Evolutionary conservation across 2,329 filamentous ascomycete species (phyloP).

Genomic region (Fusarium pininemorale): DNA sequence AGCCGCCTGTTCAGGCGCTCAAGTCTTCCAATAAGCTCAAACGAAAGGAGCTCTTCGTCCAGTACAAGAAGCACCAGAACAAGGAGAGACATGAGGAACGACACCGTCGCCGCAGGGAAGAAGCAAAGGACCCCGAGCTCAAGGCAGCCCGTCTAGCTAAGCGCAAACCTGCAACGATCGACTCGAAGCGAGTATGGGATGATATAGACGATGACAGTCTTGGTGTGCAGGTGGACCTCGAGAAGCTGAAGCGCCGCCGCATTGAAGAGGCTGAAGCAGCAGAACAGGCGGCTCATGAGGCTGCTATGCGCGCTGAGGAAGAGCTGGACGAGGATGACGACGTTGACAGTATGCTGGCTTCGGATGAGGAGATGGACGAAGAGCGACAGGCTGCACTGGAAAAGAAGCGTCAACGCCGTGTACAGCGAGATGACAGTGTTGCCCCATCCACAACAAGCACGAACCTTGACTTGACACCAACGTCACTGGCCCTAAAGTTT

Average conservation of each 20-base stretch:
- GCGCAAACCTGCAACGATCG: slow-evolving; percentile 84
- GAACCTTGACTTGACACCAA: slow-evolving; percentile 70
- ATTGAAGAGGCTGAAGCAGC: slow-evolving; percentile 63
- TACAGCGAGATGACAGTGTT: slow-evolving; percentile 58
- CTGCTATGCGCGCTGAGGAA: slow-evolving; percentile 42
- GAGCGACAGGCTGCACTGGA: slow-evolving; percentile 54
- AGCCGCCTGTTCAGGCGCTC: slow-evolving; percentile 50
- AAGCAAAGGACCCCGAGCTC: slow-evolving; percentile 82
- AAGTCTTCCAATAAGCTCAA: slow-evolving; percentile 79
- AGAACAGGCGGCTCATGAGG: slow-evolving; percentile 58
- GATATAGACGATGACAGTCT: slow-evolving; percentile 72
- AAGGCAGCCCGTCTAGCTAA: slow-evolving; percentile 76
- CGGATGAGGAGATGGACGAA: slow-evolving; percentile 64
- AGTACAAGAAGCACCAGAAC: slow-evolving; percentile 80
- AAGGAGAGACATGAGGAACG: slow-evolving; percentile 79
- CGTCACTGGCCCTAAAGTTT: slow-evolving; percentile 68
- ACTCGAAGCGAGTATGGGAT: slow-evolving; percentile 91
- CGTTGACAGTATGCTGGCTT: slow-evolving; percentile 83
- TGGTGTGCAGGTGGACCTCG: slow-evolving; percentile 65
- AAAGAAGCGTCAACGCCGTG: slow-evolving; percentile 56
- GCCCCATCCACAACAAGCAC: slow-evolving; percentile 70
- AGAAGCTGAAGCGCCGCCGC: slow-evolving; percentile 66
- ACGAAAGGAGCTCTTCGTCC: slow-evolving; percentile 79
- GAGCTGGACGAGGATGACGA: slow-evolving; percentile 64
- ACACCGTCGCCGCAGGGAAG: slow-evolving; percentile 82